phyloP scores from a whole-genome alignment of 2,329 filamentous ascomycete genomes.

The Sphaerulina vaccinii region DNA sequence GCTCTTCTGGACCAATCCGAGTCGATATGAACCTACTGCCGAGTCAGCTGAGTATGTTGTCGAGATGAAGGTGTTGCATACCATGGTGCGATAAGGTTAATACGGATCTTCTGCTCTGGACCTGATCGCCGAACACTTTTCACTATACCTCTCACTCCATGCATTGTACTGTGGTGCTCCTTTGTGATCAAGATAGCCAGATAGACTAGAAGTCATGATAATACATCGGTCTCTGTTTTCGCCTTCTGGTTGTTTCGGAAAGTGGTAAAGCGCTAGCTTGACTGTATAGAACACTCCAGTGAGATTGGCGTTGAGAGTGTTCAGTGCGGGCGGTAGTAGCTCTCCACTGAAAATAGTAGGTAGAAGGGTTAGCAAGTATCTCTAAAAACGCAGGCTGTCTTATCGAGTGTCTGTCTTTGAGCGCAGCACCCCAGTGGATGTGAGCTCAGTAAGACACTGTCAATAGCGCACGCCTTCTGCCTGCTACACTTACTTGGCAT shows the following conservation, averaged over 20 bases:
- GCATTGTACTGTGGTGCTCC: constrained; percentile 40
- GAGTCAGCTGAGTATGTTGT: neutral
- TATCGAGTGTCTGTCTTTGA: no score
- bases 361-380: no score
- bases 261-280: constrained; percentile 43
- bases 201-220: constrained; percentile 51
- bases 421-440: no score
- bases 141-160: constrained; percentile 47
- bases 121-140: constrained; percentile 37
- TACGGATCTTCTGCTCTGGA: constrained; percentile 46
- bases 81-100: constrained; percentile 43
- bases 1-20: constrained; percentile 26
- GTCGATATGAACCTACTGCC: constrained; percentile 29
- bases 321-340: constrained; percentile 30
- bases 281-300: constrained; percentile 31
- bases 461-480: no score
- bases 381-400: no score
- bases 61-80: neutral
- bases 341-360: no score
- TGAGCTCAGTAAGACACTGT: no score
- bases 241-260: constrained; percentile 35
- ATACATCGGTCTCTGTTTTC: constrained; percentile 48
- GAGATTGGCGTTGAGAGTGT: constrained; percentile 27
- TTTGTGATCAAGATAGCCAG: constrained; percentile 50
- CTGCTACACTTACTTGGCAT: no score